Percentiles rank a stretch among this genome's conserved stretches.
Conservation (phyloP, 495 filamentous ascomycete genomes). For the Neurospora terricola region DNA sequence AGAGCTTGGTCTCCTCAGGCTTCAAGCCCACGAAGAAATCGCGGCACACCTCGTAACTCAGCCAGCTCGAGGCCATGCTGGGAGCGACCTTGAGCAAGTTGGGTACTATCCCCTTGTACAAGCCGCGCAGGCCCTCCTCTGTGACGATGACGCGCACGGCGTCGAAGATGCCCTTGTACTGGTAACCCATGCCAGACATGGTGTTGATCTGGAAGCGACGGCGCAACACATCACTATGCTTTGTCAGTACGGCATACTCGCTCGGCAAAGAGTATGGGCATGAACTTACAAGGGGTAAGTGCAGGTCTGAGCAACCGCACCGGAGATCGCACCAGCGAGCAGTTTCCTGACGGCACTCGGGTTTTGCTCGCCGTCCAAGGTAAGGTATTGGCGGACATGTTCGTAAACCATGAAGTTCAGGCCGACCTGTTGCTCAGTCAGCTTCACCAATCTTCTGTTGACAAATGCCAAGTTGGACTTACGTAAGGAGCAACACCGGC, state of each 20-base stretch:
- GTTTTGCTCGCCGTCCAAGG: constrained; percentile 78
- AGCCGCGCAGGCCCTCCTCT: constrained; percentile 57
- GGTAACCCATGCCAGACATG: constrained; percentile 97
- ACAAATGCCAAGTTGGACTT: constrained; percentile 22
- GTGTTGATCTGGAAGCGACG: constrained; percentile 97
- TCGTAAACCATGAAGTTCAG: constrained; percentile 99
- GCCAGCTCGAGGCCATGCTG: constrained; percentile 97
- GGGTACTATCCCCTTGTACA: constrained; percentile 90
- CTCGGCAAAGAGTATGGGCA: background rate
- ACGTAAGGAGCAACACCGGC: constrained; percentile 95
- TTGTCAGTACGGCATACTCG: constrained; percentile 3
- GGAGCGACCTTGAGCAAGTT: constrained; percentile 95
- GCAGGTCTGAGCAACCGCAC: constrained; percentile 93
- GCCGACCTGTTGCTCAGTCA: constrained; percentile 55
- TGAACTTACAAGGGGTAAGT: constrained; percentile 91
- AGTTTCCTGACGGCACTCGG: constrained; percentile 73
- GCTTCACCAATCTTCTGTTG: background rate
- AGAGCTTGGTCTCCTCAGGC: constrained; percentile 22
- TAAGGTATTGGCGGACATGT: constrained; percentile 71
- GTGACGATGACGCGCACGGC: constrained; percentile 71
- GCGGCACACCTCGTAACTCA: constrained; percentile 87
- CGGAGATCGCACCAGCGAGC: constrained; percentile 79
- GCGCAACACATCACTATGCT: constrained; percentile 59
- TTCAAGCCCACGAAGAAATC: constrained; percentile 66
- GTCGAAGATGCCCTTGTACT: constrained; percentile 80